Evolutionary conservation across 2,329 filamentous ascomycete genomes (phyloP).

Genomic region (Aspergillus sp.): DNA sequence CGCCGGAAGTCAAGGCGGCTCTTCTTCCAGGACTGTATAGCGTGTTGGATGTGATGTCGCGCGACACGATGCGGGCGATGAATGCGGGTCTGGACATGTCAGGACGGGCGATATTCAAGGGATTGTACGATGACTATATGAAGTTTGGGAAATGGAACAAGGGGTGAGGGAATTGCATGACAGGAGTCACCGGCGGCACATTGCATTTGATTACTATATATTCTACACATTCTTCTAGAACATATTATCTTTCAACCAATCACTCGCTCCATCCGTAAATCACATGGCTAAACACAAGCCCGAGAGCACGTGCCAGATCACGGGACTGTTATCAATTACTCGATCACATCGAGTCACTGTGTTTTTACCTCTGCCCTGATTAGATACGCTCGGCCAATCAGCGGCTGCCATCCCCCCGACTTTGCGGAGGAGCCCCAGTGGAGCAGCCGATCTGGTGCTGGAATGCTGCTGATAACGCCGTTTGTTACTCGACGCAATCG

Average conservation of each 20-base stretch:
- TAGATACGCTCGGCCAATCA: background rate
- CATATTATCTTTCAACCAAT: background rate
- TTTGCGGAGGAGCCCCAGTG: too few relatives aligned
- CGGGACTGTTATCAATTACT: background rate
- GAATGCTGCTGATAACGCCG: too few relatives aligned
- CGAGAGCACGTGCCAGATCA: too few relatives aligned
- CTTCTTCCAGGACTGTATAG: conserved; percentile 50
- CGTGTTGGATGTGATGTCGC: conserved; percentile 49
- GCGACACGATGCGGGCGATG: conserved; percentile 46
- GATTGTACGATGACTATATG: conserved; percentile 49
- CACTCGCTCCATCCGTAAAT: too few relatives aligned
- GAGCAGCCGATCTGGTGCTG: too few relatives aligned
- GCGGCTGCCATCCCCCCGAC: too few relatives aligned
- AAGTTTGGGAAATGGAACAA: conserved; percentile 46
- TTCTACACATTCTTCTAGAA: background rate
- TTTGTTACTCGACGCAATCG: too few relatives aligned
- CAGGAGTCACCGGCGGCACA: conserved; percentile 19
- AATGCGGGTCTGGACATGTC: conserved; percentile 50
- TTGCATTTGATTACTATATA: conserved; percentile 1
- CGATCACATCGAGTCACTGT: background rate
- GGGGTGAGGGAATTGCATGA: conserved; percentile 44
- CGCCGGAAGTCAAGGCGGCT: conserved; percentile 48
- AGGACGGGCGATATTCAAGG: conserved; percentile 49
- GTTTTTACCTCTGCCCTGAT: background rate
- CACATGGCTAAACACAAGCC: too few relatives aligned